These are phyloP conservation scores for Hyphopichia burtonii DNA, from an alignment of 1,139 yeast genomes.

Conservation along the genomic window DNA sequence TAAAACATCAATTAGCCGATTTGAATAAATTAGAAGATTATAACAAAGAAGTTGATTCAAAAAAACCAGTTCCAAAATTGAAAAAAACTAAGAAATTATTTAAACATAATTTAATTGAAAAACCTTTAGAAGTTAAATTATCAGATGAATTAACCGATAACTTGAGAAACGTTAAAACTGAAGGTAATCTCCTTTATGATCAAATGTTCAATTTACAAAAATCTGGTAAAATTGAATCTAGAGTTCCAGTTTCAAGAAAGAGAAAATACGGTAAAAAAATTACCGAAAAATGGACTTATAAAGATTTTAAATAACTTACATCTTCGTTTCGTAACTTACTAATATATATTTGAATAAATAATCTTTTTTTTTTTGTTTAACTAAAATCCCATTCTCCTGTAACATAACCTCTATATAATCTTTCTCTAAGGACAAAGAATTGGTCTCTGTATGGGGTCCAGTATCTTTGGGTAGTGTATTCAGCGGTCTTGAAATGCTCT, in stretches of 20 bases:
- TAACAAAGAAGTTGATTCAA: conserved; percentile 35
- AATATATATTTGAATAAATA: background rate
- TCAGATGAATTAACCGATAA: conserved; percentile 88
- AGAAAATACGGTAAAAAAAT: conserved; percentile 69
- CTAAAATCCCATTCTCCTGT: conserved; percentile 50
- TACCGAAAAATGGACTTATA: conserved; percentile 90
- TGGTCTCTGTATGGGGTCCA: conserved; percentile 52
- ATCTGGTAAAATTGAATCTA: conserved; percentile 81
- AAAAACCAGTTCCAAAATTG: conserved; percentile 16
- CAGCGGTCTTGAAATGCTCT: conserved; percentile 54
- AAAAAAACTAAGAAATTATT: conserved; percentile 36
- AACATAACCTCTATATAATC: conserved; percentile 49
- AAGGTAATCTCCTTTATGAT: conserved; percentile 84
- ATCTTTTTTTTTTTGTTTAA: conserved; percentile 10
- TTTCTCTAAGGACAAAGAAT: conserved; percentile 48
- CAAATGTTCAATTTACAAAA: conserved; percentile 80
- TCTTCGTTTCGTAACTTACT: background rate
- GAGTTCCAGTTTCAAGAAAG: conserved; percentile 68
- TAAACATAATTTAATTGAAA: conserved; percentile 59
- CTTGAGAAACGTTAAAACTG: conserved; percentile 81
- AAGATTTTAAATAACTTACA: conserved; percentile 71
- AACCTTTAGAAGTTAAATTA: conserved; percentile 79
- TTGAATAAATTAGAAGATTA: conserved; percentile 57
- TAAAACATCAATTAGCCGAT: conserved; percentile 57
- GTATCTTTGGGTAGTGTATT: conserved; percentile 37